Conservation (phyloP, 371 early-diverging fungal genomes). For the Mortierella sp. region DNA sequence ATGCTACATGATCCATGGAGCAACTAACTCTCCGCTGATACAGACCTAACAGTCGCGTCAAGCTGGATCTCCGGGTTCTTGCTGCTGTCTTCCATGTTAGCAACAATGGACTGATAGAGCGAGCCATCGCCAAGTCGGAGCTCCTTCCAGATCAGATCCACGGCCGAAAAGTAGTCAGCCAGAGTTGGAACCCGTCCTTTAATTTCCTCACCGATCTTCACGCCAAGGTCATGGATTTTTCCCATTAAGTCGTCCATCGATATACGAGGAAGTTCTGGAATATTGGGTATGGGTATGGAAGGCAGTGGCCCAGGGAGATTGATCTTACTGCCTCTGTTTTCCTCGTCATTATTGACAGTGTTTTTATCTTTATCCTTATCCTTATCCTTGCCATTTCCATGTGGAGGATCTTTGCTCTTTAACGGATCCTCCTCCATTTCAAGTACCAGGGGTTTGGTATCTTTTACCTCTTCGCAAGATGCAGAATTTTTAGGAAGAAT, state of each 20-base stretch:
- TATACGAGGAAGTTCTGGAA: constrained; percentile 22
- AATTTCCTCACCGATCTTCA: constrained; percentile 52
- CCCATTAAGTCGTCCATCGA: constrained; percentile 48
- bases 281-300: constrained; percentile 43
- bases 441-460: constrained; percentile 19
- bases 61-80: constrained; percentile 57
- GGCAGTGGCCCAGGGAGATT: constrained; percentile 48
- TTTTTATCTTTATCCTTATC: constrained; percentile 4
- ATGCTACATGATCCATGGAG: no score
- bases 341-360: constrained; percentile 8
- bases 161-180: constrained; percentile 41
- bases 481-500: constrained; percentile 18
- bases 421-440: constrained; percentile 30
- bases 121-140: constrained; percentile 52
- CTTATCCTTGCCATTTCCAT: constrained; percentile 1
- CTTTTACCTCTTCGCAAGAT: constrained; percentile 31
- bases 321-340: constrained; percentile 19
- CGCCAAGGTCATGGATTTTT: constrained; percentile 34
- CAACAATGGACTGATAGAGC: constrained; percentile 53
- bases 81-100: constrained; percentile 46
- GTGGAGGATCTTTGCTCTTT: no score
- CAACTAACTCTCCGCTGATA: not conserved
- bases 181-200: constrained; percentile 51
- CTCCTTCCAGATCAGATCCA: constrained; percentile 43
- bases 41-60: constrained; percentile 48